A percentile compares a stretch with the other conserved stretches of the same genome.
phyloP scores from a whole-genome alignment of 208 protist genomes.

The Angomonas desouzai region DNA sequence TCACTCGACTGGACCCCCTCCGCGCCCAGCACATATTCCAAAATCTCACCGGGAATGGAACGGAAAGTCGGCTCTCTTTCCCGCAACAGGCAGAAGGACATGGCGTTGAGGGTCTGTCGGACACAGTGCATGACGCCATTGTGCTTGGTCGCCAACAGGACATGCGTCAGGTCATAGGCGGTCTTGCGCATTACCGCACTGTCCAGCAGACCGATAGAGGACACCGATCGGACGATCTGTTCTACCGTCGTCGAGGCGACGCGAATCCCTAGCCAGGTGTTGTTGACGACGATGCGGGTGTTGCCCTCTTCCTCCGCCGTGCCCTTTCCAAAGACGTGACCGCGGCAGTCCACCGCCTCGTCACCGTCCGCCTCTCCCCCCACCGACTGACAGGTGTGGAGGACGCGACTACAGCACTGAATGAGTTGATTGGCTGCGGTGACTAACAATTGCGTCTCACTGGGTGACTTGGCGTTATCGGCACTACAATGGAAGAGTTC shows the following conservation, averaged over 20 bases:
- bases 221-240: conserved; percentile 15
- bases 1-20: conserved; percentile 74
- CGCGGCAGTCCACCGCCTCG: conserved; percentile 77
- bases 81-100: conserved; percentile 57
- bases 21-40: conserved; percentile 64
- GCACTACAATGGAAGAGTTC: conserved; percentile 18
- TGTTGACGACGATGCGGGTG: conserved; percentile 86
- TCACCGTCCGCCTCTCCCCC: conserved; percentile 18
- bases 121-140: conserved; percentile 88
- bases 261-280: conserved; percentile 86
- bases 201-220: conserved; percentile 22
- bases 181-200: conserved; percentile 30
- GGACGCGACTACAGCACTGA: conserved; percentile 37
- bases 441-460: not conserved
- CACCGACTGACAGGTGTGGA: conserved; percentile 36
- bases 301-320: conserved; percentile 34
- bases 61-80: conserved; percentile 45
- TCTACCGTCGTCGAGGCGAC: conserved; percentile 40
- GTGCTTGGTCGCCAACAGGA: conserved; percentile 85
- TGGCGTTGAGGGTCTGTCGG: conserved; percentile 51
- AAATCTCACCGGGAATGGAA: conserved; percentile 52
- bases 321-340: conserved; percentile 72
- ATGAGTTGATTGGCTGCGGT: conserved; percentile 20
- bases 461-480: not conserved
- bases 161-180: conserved; percentile 60